Evolutionary conservation across 2,329 filamentous ascomycete species (phyloP).

Genomic region (Aureobasidium subglaciale): DNA sequence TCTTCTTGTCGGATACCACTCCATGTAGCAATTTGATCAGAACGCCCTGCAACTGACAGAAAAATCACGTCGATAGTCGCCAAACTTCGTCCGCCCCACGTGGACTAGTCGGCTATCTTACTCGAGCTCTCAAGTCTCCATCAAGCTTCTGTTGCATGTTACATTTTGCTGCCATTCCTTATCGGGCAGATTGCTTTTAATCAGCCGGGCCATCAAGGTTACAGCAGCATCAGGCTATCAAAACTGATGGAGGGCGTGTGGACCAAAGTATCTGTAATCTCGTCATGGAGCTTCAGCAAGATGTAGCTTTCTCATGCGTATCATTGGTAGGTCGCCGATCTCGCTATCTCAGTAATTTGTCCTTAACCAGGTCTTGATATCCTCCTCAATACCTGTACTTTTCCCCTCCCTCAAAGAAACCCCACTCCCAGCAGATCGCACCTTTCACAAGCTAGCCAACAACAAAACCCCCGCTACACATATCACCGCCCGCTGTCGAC

Average conservation of each 20-base stretch:
- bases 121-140: not conserved
- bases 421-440: too few species aligned
- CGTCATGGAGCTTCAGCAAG: not conserved
- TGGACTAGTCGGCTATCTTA: not conserved
- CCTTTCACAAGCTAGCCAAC: not conserved
- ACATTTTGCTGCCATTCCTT: not conserved
- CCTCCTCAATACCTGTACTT: too few species aligned
- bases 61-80: not conserved
- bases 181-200: not conserved
- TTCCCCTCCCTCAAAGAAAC: too few species aligned
- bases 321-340: not conserved
- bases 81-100: not conserved
- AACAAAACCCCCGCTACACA: too few species aligned
- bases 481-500: too few species aligned
- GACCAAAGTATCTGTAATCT: not conserved
- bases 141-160: conserved; percentile 3
- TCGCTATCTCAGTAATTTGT: not conserved
- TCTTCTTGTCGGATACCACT: conserved; percentile 1
- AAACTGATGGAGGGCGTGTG: not conserved
- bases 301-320: not conserved
- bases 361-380: too few species aligned
- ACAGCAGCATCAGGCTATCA: not conserved
- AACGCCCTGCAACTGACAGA: not conserved
- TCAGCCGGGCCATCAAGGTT: not conserved
- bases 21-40: not conserved